These are phyloP conservation scores for Plenodomus biglobosus DNA, from an alignment of 2,329 filamentous ascomycete species.

Conservation along the genomic window DNA sequence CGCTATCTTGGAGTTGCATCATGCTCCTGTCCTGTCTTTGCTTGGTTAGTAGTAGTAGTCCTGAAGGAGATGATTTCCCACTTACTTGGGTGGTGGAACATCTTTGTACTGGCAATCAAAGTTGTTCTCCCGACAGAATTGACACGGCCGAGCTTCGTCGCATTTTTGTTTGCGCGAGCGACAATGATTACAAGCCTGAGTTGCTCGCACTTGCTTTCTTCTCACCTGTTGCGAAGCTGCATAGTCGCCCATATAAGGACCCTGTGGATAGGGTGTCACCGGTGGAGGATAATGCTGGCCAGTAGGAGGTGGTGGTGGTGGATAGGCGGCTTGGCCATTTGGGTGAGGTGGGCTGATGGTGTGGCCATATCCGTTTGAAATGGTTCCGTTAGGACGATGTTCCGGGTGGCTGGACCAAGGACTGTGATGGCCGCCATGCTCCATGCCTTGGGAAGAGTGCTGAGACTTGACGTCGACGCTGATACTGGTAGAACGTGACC, in stretches of 20 bases:
- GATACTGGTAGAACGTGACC: conserved; percentile 29
- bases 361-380: conserved; percentile 37
- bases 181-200: conserved; percentile 66
- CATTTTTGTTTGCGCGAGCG: conserved; percentile 47
- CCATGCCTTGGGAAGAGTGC: conserved; percentile 34
- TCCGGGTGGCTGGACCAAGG: conserved; percentile 38
- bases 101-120: conserved; percentile 87
- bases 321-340: conserved; percentile 33
- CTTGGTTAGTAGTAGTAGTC: not conserved
- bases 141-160: conserved; percentile 45
- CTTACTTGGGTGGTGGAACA: conserved; percentile 86
- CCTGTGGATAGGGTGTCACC: conserved; percentile 25
- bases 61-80: not conserved
- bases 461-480: conserved; percentile 33
- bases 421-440: conserved; percentile 38
- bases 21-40: conserved; percentile 53
- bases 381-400: conserved; percentile 36
- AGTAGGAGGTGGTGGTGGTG: conserved; percentile 30
- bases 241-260: conserved; percentile 37
- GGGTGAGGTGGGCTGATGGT: conserved; percentile 35
- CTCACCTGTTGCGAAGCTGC: conserved; percentile 27
- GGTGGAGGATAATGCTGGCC: conserved; percentile 36
- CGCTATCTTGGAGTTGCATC: conserved; percentile 51
- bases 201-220: conserved; percentile 43
- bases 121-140: conserved; percentile 80